Base-by-base conservation (phyloP, 2,329 filamentous ascomycete genomes). In the Neofusicoccum cordaticola region DNA sequence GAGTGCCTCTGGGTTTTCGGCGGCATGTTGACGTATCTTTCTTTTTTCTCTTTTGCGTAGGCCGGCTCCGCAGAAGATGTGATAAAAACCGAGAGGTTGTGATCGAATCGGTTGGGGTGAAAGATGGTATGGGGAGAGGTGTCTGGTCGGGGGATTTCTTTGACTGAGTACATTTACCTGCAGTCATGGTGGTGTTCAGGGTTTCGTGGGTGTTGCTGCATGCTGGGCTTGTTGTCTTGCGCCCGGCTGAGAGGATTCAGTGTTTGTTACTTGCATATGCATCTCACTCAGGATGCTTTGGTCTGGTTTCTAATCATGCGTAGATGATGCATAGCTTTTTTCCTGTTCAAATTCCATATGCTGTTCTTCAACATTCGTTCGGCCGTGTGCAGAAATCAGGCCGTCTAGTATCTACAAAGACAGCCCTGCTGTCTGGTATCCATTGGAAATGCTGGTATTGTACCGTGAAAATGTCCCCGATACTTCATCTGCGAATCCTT, bases 361-460 rank as follows among this genome's bases (percentile, higher is more conserved):
- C 12, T 17, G 42, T 39, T 39, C 15, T 39, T 27, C 42, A 48
- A 22, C 12, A 19, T 37, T 34, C 17, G n/a, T 58, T 6, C 37
- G 27, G 27, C 12, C 39, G 41, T 45, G n/a, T 22, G 22, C 22
- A 22, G 11, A 31, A 17, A 44, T 17, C 17, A 19, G 42, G 17
- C 27, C 56, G 17, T 47, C 56, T 60, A 37, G n/a, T 48, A 60
- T 60, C n/a, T 60, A 47, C 56, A 60, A 17, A 6, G 42, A 60
- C 56, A 60, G 42, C 31, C n/a, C 42, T 60, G 56, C 56, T 60
- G 56, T 37, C 56, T 47, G 56, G 56, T 60, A 47, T 60, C 56
- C 56, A n/a, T 37, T 11, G 12, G 35, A 57, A 60, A 60, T 47
- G 41, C 17, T n/a, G 19, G 13, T 60, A 37, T 44, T 13, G 15